Conservation (phyloP, 2,329 filamentous ascomycete genomes). For the Trichoderma sp. region DNA sequence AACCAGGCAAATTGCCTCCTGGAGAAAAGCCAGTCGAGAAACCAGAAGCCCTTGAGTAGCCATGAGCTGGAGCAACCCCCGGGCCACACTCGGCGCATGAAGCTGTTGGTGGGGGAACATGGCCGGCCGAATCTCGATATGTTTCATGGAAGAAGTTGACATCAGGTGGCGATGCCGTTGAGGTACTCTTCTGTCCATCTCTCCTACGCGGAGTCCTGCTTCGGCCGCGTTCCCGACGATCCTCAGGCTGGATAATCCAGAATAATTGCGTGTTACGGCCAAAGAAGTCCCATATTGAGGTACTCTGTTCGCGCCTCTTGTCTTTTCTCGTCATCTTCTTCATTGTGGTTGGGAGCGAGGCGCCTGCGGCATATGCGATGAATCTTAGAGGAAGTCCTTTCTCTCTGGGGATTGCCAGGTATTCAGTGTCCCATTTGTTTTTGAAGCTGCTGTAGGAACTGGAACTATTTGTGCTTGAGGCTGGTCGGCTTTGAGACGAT, state of each 20-base stretch:
- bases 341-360: neutral
- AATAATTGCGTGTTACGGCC: neutral
- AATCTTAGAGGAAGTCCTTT: neutral
- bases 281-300: neutral
- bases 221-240: neutral
- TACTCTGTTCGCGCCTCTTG: neutral
- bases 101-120: neutral
- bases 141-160: neutral
- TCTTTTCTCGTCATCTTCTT: slow-evolving; percentile 13
- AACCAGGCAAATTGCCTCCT: neutral
- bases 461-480: neutral
- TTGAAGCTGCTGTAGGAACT: neutral
- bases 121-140: neutral
- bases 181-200: neutral
- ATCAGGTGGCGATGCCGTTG: neutral
- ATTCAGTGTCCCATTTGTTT: neutral
- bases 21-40: neutral
- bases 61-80: neutral
- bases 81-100: neutral
- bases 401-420: neutral
- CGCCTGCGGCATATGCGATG: neutral
- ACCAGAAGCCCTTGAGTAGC: neutral
- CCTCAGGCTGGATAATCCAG: neutral
- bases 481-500: neutral
- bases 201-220: neutral